Evolutionary conservation across 169 alveolate genomes (phyloP).

Genomic region (Plasmodium vinckei): DNA sequence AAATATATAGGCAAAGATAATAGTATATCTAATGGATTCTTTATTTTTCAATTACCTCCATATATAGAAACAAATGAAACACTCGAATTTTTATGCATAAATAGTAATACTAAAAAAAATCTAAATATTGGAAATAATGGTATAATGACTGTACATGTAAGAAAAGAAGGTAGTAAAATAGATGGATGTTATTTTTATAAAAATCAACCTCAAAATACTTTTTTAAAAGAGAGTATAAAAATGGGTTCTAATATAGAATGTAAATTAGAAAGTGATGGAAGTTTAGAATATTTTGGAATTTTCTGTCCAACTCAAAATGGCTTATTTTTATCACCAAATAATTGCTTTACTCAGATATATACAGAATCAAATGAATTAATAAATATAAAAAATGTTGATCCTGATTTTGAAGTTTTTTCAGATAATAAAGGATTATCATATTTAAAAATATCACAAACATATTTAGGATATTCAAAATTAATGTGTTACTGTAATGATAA

Average conservation of each 20-base stretch:
- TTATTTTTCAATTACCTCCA: constrained; percentile 69
- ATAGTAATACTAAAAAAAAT: constrained; percentile 20
- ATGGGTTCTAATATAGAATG: constrained; percentile 15
- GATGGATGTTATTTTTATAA: constrained; percentile 64
- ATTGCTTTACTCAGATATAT: constrained; percentile 13
- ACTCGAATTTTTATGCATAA: constrained; percentile 44
- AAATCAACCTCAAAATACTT: constrained; percentile 17
- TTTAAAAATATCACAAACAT: constrained; percentile 58
- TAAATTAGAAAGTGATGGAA: constrained; percentile 40
- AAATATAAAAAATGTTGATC: neutral
- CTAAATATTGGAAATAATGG: constrained; percentile 50
- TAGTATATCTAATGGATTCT: constrained; percentile 29
- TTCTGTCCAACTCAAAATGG: constrained; percentile 20
- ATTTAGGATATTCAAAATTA: constrained; percentile 6
- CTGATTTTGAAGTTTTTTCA: constrained; percentile 23
- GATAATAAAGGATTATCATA: constrained; percentile 51
- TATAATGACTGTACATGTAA: constrained; percentile 38
- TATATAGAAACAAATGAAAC: constrained; percentile 26
- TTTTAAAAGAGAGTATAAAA: constrained; percentile 41
- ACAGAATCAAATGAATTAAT: constrained; percentile 4
- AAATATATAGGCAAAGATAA: constrained; percentile 25
- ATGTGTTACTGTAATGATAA: constrained; percentile 52
- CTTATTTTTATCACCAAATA: constrained; percentile 35
- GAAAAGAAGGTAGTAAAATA: constrained; percentile 9
- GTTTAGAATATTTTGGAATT: constrained; percentile 41